Evolutionary conservation across 805 yeast species (phyloP).

Genomic region (Pichia gijzeniarum): DNA sequence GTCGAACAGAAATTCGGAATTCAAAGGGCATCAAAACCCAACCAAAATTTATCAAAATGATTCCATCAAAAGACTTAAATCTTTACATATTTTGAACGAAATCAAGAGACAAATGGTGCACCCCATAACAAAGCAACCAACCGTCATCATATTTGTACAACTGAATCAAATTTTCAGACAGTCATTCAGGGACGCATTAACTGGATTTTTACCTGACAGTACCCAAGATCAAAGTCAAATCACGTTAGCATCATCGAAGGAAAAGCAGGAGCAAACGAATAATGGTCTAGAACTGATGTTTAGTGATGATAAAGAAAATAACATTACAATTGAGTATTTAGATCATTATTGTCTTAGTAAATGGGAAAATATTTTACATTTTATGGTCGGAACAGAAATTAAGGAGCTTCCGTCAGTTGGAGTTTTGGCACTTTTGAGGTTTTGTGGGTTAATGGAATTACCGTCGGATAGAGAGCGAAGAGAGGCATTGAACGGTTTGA

Average conservation of each 20-base stretch:
- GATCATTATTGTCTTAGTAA: slow-evolving; percentile 76
- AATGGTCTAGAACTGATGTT: slow-evolving; percentile 19
- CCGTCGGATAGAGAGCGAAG: slow-evolving; percentile 27
- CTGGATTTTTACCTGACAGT: slow-evolving; percentile 46
- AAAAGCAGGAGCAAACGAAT: neutral
- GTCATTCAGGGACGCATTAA: slow-evolving; percentile 74
- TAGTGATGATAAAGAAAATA: slow-evolving; percentile 60
- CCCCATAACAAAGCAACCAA: slow-evolving; percentile 30
- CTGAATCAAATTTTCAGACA: slow-evolving; percentile 69
- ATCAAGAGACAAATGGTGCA: slow-evolving; percentile 28
- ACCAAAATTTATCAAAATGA: slow-evolving; percentile 55
- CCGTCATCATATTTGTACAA: slow-evolving; percentile 32
- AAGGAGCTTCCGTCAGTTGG: slow-evolving; percentile 65
- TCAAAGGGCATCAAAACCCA: slow-evolving; percentile 22
- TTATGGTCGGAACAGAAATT: slow-evolving; percentile 91
- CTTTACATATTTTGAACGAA: slow-evolving; percentile 70
- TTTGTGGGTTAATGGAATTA: slow-evolving; percentile 85
- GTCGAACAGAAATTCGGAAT: slow-evolving; percentile 7
- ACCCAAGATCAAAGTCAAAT: slow-evolving; percentile 20
- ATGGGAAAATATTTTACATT: slow-evolving; percentile 95
- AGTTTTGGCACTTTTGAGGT: slow-evolving; percentile 67
- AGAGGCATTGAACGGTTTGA: slow-evolving; percentile 15
- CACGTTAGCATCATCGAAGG: slow-evolving; percentile 6
- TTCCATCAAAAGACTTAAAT: slow-evolving; percentile 68
- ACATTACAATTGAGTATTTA: slow-evolving; percentile 57